Evolutionary conservation across 371 early-diverging fungal genomes (phyloP).

Genomic region (Mortierella sp.): DNA sequence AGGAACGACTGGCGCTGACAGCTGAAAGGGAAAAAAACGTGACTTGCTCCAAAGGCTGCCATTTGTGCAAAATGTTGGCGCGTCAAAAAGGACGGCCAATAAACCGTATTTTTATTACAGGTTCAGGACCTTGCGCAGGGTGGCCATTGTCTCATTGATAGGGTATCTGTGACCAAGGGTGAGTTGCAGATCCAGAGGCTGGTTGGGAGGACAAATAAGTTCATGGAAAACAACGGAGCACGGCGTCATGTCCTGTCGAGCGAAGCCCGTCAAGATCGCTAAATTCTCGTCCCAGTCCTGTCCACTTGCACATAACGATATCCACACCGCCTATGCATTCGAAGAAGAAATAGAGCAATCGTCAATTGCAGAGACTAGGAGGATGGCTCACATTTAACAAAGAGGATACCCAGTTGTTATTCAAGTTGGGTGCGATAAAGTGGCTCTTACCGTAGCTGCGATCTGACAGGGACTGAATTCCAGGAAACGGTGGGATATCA

Average conservation of each 20-base stretch:
- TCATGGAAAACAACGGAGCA: slow-evolving; percentile 33
- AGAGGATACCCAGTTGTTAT: too few species aligned
- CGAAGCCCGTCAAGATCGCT: slow-evolving; percentile 44
- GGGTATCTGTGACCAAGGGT: slow-evolving; percentile 19
- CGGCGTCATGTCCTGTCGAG: slow-evolving; percentile 27
- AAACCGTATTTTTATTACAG: background rate
- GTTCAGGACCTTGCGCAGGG: background rate
- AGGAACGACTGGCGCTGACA: background rate
- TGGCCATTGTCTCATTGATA: slow-evolving; percentile 5
- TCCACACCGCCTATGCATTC: slow-evolving; percentile 34
- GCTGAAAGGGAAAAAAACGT: background rate
- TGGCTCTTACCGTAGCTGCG: slow-evolving; percentile 38
- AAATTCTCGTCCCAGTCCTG: slow-evolving; percentile 44
- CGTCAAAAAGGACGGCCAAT: background rate
- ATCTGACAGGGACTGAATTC: slow-evolving; percentile 39
- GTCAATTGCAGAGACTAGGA: background rate
- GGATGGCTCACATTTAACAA: background rate
- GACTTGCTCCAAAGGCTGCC: background rate
- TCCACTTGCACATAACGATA: slow-evolving; percentile 30
- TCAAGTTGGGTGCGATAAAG: too few species aligned
- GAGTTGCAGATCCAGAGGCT: slow-evolving; percentile 12
- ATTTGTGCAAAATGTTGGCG: background rate
- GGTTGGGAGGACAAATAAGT: slow-evolving; percentile 3
- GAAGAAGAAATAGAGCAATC: background rate
- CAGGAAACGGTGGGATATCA: slow-evolving; percentile 36